Percentiles rank a stretch among this genome's conserved stretches.
Conservation (phyloP, 2,329 filamentous ascomycete genomes). For the Periconia macrospinosa region DNA sequence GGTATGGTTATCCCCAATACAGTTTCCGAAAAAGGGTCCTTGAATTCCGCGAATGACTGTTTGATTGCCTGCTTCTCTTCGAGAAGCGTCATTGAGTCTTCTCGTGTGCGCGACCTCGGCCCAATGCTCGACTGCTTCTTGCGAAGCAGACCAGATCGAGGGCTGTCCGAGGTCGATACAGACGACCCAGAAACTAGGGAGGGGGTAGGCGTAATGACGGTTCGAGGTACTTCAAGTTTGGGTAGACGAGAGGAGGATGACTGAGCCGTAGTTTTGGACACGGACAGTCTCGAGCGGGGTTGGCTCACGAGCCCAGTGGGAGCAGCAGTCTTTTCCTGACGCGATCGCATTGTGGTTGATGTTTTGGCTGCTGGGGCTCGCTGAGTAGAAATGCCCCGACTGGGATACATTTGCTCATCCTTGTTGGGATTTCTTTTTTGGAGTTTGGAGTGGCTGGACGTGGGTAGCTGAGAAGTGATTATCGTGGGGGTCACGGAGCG, state of each 20-base stretch:
- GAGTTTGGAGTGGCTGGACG: slow-evolving; percentile 33
- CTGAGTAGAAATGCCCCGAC: slow-evolving; percentile 20
- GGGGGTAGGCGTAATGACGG: slow-evolving; percentile 43
- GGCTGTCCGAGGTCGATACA: slow-evolving; percentile 50
- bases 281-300: slow-evolving; percentile 16
- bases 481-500: slow-evolving; percentile 39
- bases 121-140: slow-evolving; percentile 51
- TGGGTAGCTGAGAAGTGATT: slow-evolving; percentile 27
- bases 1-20: slow-evolving; percentile 48
- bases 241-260: slow-evolving; percentile 35
- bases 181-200: slow-evolving; percentile 54
- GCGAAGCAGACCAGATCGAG: slow-evolving; percentile 47
- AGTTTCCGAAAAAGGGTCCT: slow-evolving; percentile 46
- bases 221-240: slow-evolving; percentile 35
- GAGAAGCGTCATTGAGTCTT: slow-evolving; percentile 38
- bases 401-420: slow-evolving; percentile 31
- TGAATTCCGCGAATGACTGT: slow-evolving; percentile 36
- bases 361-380: slow-evolving; percentile 16
- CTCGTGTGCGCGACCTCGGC: slow-evolving; percentile 24
- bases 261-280: slow-evolving; percentile 26
- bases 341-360: slow-evolving; percentile 18
- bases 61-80: slow-evolving; percentile 31
- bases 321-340: slow-evolving; percentile 22
- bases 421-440: slow-evolving; percentile 38
- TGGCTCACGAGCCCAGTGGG: slow-evolving; percentile 16